Conservation (phyloP, 139 green algal species). For the Coelastrella sp. region DNA sequence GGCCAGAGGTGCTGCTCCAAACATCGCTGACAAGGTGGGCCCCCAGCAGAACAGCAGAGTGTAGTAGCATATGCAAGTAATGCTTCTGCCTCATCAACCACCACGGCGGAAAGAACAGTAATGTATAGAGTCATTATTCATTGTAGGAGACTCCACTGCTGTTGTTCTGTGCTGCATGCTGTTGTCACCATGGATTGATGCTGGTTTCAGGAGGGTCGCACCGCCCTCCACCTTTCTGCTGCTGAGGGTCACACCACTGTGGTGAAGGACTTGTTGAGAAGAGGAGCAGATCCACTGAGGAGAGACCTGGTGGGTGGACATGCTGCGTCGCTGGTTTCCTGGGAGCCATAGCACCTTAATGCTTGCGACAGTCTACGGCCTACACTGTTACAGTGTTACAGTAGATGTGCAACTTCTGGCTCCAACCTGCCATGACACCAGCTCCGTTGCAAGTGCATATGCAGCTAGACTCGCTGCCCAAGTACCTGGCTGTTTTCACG, state of each 20-base stretch:
- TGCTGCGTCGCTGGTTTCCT: not conserved
- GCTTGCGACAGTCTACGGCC: too few species aligned
- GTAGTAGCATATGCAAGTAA: too few species aligned
- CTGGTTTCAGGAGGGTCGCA: slow-evolving; percentile 56
- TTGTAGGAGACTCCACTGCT: too few species aligned
- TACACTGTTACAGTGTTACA: too few species aligned
- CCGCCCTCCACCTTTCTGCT: slow-evolving; percentile 64
- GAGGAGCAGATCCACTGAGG: slow-evolving; percentile 11
- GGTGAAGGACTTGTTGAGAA: slow-evolving; percentile 59
- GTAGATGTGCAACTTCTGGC: too few species aligned
- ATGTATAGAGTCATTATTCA: not conserved
- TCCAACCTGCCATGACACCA: too few species aligned
- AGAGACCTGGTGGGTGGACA: slow-evolving; percentile 44
- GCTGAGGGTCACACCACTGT: slow-evolving; percentile 48
- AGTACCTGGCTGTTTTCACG: not conserved
- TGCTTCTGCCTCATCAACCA: too few species aligned
- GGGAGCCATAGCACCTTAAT: too few species aligned
- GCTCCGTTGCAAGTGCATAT: not conserved
- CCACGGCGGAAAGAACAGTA: not conserved
- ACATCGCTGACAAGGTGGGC: slow-evolving; percentile 54
- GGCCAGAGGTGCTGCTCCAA: slow-evolving; percentile 41
- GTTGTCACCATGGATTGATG: not conserved
- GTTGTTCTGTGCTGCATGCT: too few species aligned
- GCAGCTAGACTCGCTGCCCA: not conserved
- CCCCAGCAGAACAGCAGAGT: not conserved